These are phyloP conservation scores for Nicotiana attenuata DNA, from an alignment of 257 asterid genomes.

Conservation along the genomic window DNA sequence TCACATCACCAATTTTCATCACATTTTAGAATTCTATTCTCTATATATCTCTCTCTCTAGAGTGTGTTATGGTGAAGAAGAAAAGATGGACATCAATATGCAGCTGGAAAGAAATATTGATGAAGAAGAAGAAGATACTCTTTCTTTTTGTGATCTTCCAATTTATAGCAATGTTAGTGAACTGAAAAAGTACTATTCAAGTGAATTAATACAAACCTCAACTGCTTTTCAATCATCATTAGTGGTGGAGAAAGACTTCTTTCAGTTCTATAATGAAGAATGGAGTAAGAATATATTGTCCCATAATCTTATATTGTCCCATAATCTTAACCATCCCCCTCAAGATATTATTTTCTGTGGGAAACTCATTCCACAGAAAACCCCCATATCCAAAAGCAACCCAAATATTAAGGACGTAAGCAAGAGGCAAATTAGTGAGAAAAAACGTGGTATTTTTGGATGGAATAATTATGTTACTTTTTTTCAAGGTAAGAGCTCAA, in stretches of 20 bases:
- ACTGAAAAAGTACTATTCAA: slow-evolving; percentile 12
- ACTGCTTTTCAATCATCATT: slow-evolving; percentile 6
- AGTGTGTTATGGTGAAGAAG: background rate
- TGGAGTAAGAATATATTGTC: background rate
- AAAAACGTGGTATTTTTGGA: slow-evolving; percentile 1
- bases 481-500: slow-evolving; percentile 12
- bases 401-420: background rate
- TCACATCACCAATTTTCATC: background rate
- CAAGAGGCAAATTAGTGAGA: background rate
- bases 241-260: slow-evolving; percentile 18
- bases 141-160: slow-evolving; percentile 62
- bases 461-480: slow-evolving; percentile 19
- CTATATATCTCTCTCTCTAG: background rate
- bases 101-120: slow-evolving; percentile 20
- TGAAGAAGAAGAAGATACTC: slow-evolving; percentile 45
- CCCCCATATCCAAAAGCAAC: slow-evolving; percentile 14
- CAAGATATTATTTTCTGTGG: slow-evolving; percentile 58
- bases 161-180: slow-evolving; percentile 28
- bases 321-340: background rate
- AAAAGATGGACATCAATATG: background rate
- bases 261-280: slow-evolving; percentile 34
- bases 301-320: background rate
- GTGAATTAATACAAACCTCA: slow-evolving; percentile 35
- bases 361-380: slow-evolving; percentile 34
- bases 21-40: background rate